A percentile compares a stretch with the other conserved stretches of the same genome.
Conservation (phyloP, 106 monocot genomes). For the Xerophyta viscosa region DNA sequence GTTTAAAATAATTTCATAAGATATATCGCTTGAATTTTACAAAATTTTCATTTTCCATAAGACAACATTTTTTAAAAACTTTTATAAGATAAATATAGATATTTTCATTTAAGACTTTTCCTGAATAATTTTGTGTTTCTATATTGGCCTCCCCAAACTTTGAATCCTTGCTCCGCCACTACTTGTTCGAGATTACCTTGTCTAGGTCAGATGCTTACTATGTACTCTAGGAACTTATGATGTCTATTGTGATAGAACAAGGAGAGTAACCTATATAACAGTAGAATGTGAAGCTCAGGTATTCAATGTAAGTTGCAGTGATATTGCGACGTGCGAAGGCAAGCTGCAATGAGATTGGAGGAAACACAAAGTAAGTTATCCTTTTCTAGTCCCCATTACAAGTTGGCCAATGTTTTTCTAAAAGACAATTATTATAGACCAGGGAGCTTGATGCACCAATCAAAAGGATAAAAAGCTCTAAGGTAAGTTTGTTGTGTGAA, state of each 20-base stretch:
- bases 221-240: constrained; percentile 53
- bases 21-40: too few relatives aligned
- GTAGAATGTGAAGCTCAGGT: constrained; percentile 77
- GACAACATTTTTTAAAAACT: too few relatives aligned
- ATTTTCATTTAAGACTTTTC: too few relatives aligned
- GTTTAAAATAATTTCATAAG: too few relatives aligned
- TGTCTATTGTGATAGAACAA: constrained; percentile 59
- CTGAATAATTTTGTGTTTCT: too few relatives aligned
- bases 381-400: neutral
- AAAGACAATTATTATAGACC: constrained; percentile 39
- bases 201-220: neutral
- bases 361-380: constrained; percentile 72
- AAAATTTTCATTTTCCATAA: too few relatives aligned
- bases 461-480: constrained; percentile 77
- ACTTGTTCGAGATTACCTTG: neutral
- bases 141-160: too few relatives aligned
- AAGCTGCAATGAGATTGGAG: too few relatives aligned
- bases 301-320: constrained; percentile 52
- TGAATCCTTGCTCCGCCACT: too few relatives aligned
- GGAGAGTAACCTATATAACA: constrained; percentile 79
- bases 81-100: too few relatives aligned
- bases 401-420: neutral
- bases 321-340: too few relatives aligned
- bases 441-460: constrained; percentile 89
- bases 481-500: constrained; percentile 34